Percentiles rank a stretch among this genome's conserved stretches.
phyloP scores from a whole-genome alignment of 1,284 basidiomycete species.

The Trichosporon sp. region DNA sequence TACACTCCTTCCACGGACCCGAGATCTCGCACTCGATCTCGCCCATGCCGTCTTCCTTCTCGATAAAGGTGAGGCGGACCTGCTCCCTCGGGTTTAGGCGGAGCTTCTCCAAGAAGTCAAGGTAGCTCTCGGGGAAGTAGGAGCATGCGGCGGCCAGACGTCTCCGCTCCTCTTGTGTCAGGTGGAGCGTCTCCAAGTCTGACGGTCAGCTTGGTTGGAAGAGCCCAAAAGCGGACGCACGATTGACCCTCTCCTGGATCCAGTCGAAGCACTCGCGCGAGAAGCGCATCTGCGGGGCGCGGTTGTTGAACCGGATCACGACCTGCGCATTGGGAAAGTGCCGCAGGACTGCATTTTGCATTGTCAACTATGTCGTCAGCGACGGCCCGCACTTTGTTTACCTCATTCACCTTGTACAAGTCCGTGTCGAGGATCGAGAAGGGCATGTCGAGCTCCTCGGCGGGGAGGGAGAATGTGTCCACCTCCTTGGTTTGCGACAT shows the following conservation, averaged over 20 bases:
- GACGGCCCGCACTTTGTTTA: constrained; percentile 27
- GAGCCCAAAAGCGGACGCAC: constrained; percentile 53
- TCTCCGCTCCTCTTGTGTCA: constrained; percentile 60
- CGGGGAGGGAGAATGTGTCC: constrained; percentile 4
- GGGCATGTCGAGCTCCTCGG: constrained; percentile 43
- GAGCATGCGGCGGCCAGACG: constrained; percentile 71
- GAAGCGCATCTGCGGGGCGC: constrained; percentile 67
- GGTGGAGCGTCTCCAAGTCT: constrained; percentile 63
- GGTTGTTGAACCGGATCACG: constrained; percentile 75
- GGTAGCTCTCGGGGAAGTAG: constrained; percentile 67
- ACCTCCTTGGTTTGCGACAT: neutral
- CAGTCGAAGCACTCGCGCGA: constrained; percentile 62
- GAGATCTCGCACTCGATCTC: constrained; percentile 64
- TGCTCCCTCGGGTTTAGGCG: constrained; percentile 72
- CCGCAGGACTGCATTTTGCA: constrained; percentile 89
- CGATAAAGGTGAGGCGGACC: constrained; percentile 63
- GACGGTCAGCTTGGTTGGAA: constrained; percentile 2
- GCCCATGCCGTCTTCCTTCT: constrained; percentile 52
- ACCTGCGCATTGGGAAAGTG: constrained; percentile 66
- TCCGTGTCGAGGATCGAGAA: constrained; percentile 86
- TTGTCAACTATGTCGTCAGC: constrained; percentile 65
- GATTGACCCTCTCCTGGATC: constrained; percentile 60
- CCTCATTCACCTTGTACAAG: constrained; percentile 76
- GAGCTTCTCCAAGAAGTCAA: constrained; percentile 66
- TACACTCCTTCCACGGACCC: constrained; percentile 83